These are phyloP conservation scores for Cordyceps javanica DNA, from an alignment of 2,329 filamentous ascomycete genomes.

Conservation along the genomic window DNA sequence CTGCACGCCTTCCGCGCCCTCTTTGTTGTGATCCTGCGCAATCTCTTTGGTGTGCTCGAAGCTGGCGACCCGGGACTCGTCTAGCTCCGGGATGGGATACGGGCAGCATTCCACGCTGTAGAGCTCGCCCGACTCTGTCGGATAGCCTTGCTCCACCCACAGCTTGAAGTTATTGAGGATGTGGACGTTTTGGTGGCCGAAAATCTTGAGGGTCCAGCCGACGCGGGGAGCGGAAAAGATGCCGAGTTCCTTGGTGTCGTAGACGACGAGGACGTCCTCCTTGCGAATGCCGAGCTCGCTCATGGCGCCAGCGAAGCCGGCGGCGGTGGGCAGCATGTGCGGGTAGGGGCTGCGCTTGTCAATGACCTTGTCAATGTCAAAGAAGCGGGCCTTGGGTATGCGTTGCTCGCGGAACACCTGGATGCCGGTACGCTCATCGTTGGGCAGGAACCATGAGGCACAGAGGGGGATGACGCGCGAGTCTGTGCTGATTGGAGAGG, in stretches of 20 bases:
- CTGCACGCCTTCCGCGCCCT: slow-evolving; percentile 76
- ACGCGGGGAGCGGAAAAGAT: slow-evolving; percentile 93
- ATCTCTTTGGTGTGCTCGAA: slow-evolving; percentile 81
- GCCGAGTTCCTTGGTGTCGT: slow-evolving; percentile 84
- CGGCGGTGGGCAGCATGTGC: slow-evolving; percentile 85
- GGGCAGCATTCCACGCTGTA: slow-evolving; percentile 59
- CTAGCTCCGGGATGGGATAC: slow-evolving; percentile 58
- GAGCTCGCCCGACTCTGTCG: slow-evolving; percentile 73
- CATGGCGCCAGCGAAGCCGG: slow-evolving; percentile 83
- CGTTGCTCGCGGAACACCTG: slow-evolving; percentile 75
- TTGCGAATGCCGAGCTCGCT: slow-evolving; percentile 76
- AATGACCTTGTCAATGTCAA: slow-evolving; percentile 88
- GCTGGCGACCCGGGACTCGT: slow-evolving; percentile 60
- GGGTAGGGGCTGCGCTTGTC: slow-evolving; percentile 85
- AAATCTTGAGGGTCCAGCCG: slow-evolving; percentile 85
- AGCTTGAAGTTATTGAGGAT: slow-evolving; percentile 91
- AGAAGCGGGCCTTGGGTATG: slow-evolving; percentile 88
- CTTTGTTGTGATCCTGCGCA: slow-evolving; percentile 69
- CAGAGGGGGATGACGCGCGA: slow-evolving; percentile 84
- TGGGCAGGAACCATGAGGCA: slow-evolving; percentile 94
- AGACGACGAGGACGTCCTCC: slow-evolving; percentile 89
- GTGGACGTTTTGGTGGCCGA: slow-evolving; percentile 84
- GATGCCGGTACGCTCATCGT: slow-evolving; percentile 76
- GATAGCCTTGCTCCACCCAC: slow-evolving; percentile 82
- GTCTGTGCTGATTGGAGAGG: slow-evolving; percentile 71